Base-by-base conservation (phyloP, 2,329 filamentous ascomycete genomes). In the Chaetomiaceae sp. region DNA sequence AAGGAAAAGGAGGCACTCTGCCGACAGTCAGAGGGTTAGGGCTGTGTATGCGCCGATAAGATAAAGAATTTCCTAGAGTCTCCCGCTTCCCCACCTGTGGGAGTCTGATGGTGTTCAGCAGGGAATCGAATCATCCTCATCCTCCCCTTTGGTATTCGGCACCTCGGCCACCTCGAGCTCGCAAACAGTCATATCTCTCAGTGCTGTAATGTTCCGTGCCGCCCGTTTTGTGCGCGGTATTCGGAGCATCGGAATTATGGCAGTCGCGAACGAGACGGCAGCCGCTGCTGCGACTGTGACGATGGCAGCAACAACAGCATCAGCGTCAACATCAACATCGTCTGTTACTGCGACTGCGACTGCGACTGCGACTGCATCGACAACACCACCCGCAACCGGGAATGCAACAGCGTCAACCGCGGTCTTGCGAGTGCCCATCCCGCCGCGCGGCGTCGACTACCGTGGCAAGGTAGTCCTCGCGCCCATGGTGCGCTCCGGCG, bases 401-500 rank as follows among this genome's bases (percentile, higher is more conserved):
- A 9, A 24, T 24, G 22, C 29, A 3, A 14, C 35, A 4, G 15
- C 32, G 30, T 19, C 18, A 7, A 30, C 29, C 3, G 17, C 37
- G 6, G 37, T 32, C 33, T 83, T 84, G 62, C 81, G 74, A 62
- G 86, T 95, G 30, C 84, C 88, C 42, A 95, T 96, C 56, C 91
- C 91, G 54, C 78, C 75, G 51, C 86, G 85, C 65, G 91, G 91
- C 42, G 89, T 95, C 60, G 89, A 96, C 71, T 97, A 96, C 68
- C 81, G 91, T 58, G 86, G 86, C 68, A 96, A 94, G 68, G 70
- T 97, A 55, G 93, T 97, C 36, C 84, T 98, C 53, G 93, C 93
- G 51, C 93, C 93, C 33, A 98, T 98, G 93, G 91, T 96, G 48
- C 85, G 93, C 57, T 95, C 88, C n/a, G 93, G 93, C 62, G 93